phyloP scores from a whole-genome alignment of 768 basidiomycete genomes.

The Ephemerocybe angulata region DNA sequence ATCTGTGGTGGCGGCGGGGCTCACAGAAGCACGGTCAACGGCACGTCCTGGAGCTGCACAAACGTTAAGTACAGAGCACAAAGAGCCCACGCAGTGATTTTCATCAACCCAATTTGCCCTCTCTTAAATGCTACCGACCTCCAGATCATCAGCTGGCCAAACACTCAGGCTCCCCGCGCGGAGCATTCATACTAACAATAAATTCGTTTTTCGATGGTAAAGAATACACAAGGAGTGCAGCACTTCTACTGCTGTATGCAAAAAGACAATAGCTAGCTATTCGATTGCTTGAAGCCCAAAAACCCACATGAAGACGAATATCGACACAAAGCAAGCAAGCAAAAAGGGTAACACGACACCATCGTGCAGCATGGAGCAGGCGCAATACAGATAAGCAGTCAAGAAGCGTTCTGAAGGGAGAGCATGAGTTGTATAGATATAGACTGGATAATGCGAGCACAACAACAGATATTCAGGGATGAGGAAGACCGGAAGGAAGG shows the following conservation, averaged over 20 bases:
- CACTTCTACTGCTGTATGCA: constrained; percentile 22
- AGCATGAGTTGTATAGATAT: not conserved
- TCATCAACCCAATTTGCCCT: constrained; percentile 3
- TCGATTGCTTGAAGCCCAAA: constrained; percentile 2
- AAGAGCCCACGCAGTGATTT: constrained; percentile 3
- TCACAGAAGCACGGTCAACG: not conserved
- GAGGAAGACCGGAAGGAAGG: constrained; percentile 23
- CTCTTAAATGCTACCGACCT: not conserved
- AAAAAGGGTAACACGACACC: not conserved
- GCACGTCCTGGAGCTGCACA: not conserved
- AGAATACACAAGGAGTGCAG: constrained; percentile 9
- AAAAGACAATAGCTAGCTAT: constrained; percentile 13
- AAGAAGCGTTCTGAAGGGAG: not conserved
- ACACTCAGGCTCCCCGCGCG: not conserved
- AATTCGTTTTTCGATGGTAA: constrained; percentile 6
- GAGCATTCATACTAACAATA: not conserved
- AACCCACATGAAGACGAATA: constrained; percentile 7
- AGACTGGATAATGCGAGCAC: constrained; percentile 12
- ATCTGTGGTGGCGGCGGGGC: not conserved
- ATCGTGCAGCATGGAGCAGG: constrained; percentile 4
- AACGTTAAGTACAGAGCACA: not conserved
- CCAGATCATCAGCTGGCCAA: not conserved
- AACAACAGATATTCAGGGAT: not conserved
- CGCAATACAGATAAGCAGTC: not conserved
- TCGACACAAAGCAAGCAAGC: constrained; percentile 6